phyloP scores from a whole-genome alignment of 345 rosid genomes.

The Clausena lansium region DNA sequence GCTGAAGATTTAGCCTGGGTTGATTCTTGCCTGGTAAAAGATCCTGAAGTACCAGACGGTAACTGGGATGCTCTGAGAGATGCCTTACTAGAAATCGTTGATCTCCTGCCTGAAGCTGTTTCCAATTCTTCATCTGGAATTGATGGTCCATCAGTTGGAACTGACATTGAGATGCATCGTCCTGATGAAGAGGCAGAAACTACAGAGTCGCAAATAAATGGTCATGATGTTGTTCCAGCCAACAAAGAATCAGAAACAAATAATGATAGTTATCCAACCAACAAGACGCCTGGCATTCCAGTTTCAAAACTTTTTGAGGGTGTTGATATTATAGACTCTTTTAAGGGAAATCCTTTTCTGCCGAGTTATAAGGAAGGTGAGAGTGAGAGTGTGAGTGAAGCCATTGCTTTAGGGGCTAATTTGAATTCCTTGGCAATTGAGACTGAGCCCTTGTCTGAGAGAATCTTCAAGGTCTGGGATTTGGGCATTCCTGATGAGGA shows the following conservation, averaged over 20 bases:
- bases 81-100: conserved; percentile 50
- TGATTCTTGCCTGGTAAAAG: conserved; percentile 60
- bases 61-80: conserved; percentile 53
- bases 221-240: neutral
- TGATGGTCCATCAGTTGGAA: conserved; percentile 14
- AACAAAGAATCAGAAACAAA: conserved; percentile 20
- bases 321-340: conserved; percentile 25
- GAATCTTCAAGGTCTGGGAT: conserved; percentile 76
- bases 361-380: conserved; percentile 32
- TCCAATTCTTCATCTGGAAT: conserved; percentile 22
- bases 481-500: conserved; percentile 44
- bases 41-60: conserved; percentile 40
- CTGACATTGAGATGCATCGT: conserved; percentile 21
- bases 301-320: conserved; percentile 21
- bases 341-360: conserved; percentile 29
- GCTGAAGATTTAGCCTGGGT: conserved; percentile 67
- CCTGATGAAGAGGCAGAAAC: conserved; percentile 7
- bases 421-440: conserved; percentile 17
- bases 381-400: conserved; percentile 2
- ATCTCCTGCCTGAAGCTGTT: conserved; percentile 34
- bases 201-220: neutral
- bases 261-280: conserved; percentile 2
- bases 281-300: conserved; percentile 20
- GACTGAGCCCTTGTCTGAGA: conserved; percentile 26
- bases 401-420: conserved; percentile 20